Conservation (phyloP, 225 moss, liverwort and hornwort genomes). For the Antitrichia curtipendula region DNA sequence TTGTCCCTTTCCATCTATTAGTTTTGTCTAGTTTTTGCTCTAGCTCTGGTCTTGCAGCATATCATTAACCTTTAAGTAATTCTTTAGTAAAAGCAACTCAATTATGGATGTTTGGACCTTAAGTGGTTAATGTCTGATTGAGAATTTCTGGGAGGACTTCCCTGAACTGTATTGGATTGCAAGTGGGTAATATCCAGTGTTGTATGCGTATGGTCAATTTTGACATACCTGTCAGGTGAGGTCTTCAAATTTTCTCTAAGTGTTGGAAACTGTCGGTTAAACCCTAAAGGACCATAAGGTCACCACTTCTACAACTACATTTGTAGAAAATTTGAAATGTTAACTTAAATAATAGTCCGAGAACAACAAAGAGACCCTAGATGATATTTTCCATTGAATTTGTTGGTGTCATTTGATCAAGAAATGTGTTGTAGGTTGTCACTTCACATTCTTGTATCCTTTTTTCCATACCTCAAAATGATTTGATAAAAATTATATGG, state of each 20-base stretch:
- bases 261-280: background rate
- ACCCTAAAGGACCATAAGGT: too few species aligned
- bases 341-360: fast-evolving
- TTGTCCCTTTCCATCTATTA: background rate
- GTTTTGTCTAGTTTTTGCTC: background rate
- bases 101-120: background rate
- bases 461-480: background rate
- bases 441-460: fast-evolving
- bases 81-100: background rate
- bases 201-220: background rate
- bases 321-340: too few species aligned
- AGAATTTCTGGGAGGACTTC: background rate
- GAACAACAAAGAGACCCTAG: fast-evolving
- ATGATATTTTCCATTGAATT: too few species aligned
- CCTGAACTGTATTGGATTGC: background rate
- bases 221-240: background rate
- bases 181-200: background rate
- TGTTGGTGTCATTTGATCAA: too few species aligned
- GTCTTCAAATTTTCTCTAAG: background rate
- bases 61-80: background rate
- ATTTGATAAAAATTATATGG: background rate
- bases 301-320: too few species aligned
- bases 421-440: fast-evolving
- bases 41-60: background rate
- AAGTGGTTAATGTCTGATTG: background rate